Evolutionary conservation across 1,284 basidiomycete genomes (phyloP), one percentile per base, ranked within the genome.

Genomic region (Hymenochaete sp.): DNA sequence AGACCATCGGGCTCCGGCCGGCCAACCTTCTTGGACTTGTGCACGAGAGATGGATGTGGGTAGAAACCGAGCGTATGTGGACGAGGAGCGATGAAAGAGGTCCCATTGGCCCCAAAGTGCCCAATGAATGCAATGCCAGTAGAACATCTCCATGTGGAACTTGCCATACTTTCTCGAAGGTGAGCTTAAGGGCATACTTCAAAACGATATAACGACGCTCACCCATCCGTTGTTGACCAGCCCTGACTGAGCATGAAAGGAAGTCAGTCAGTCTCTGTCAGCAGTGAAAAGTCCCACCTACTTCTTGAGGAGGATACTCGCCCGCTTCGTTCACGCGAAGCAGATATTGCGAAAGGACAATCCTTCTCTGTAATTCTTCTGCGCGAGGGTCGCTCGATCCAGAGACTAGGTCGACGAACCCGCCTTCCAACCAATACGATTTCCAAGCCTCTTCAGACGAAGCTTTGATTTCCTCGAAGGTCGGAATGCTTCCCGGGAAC

Each of bases 111-210:
- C 68, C 76, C 76, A 79, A 8, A 77, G 64, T 1, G 72, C 72
- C 75, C 75, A 78, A 55, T 79, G 76, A 6, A 65, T 67, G 43
- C 63, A 62, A 54, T 79, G 76, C 77, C 75, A 79, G 56, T 73
- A 77, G 55, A 67, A 71, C 73, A 75, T 72, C 54, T 79, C 76
- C 69, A 77, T 70, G 53, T 78, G 75, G 59, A 77, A 77, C 59
- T 77, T 78, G 39, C 68, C 67, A 49, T 68, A 68, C 67, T 68
- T 29, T 9, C 52, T 48, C 33, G 4, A 24, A 21, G 14, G 3
- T 13, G 26, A 10, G 22, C 2, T 11, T 14, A n/a, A 6, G 3
- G 10, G 32, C 11, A 36, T n/a, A 29, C 16, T 38, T 24, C 14
- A 18, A 44, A 24, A 39, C 13, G 4, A 35, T 6, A 35, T 4